These are phyloP conservation scores for Cordyceps sp. DNA, from an alignment of 2,329 filamentous ascomycete species.

Conservation along the genomic window DNA sequence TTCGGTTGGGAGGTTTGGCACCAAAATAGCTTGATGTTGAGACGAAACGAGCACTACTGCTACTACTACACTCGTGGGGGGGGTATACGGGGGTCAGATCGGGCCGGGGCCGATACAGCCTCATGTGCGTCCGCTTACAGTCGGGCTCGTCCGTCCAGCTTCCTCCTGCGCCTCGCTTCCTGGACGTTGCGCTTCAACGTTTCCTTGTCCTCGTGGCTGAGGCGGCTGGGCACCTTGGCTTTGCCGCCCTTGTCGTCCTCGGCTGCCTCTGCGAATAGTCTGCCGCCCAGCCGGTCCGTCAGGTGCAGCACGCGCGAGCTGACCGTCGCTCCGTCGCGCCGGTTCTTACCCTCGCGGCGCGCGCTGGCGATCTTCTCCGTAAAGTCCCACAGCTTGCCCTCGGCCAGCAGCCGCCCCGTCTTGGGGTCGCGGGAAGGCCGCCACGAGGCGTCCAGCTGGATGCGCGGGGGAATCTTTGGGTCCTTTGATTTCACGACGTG, in stretches of 20 bases:
- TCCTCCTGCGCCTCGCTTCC: slow-evolving; percentile 30
- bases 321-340: slow-evolving; percentile 83
- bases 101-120: too few relatives aligned
- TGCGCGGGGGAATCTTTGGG: slow-evolving; percentile 38
- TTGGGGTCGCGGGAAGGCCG: slow-evolving; percentile 45
- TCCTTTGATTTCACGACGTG: slow-evolving; percentile 55
- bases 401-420: slow-evolving; percentile 45
- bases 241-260: slow-evolving; percentile 19
- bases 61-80: background rate
- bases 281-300: slow-evolving; percentile 54
- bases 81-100: too few relatives aligned
- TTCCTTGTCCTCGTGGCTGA: slow-evolving; percentile 33
- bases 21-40: too few relatives aligned
- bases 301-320: slow-evolving; percentile 64
- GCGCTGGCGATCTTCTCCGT: slow-evolving; percentile 73
- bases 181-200: slow-evolving; percentile 24
- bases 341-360: slow-evolving; percentile 84
- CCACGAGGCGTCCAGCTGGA: slow-evolving; percentile 63
- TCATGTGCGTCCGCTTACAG: slow-evolving; percentile 9
- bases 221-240: slow-evolving; percentile 19
- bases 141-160: slow-evolving; percentile 32
- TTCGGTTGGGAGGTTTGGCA: too few relatives aligned
- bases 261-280: slow-evolving; percentile 46
- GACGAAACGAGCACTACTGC: too few relatives aligned
- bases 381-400: slow-evolving; percentile 79